A percentile compares a stretch with the other conserved stretches of the same genome.
Conservation (phyloP, 1,139 yeast species). For the Williopsis jadinii region DNA sequence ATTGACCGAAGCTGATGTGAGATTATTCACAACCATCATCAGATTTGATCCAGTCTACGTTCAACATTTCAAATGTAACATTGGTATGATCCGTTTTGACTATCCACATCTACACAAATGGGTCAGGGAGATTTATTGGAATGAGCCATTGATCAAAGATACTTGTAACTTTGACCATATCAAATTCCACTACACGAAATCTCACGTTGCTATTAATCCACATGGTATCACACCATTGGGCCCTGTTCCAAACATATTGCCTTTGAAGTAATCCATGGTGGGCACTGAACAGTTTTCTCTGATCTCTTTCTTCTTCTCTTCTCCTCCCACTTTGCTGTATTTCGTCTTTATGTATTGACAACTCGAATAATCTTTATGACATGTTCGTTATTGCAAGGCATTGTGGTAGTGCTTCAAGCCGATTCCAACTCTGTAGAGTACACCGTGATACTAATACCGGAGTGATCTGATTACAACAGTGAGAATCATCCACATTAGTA, state of each 20-base stretch:
- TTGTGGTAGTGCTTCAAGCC: too few relatives aligned
- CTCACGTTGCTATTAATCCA: slow-evolving; percentile 78
- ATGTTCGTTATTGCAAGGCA: too few relatives aligned
- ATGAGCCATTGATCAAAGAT: slow-evolving; percentile 61
- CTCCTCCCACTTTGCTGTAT: too few relatives aligned
- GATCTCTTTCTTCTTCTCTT: too few relatives aligned
- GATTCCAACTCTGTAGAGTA: too few relatives aligned
- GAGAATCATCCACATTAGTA: too few relatives aligned
- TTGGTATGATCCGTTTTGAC: slow-evolving; percentile 72
- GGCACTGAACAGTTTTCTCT: too few relatives aligned
- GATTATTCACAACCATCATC: slow-evolving; percentile 75
- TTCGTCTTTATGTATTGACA: too few relatives aligned
- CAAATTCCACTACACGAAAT: slow-evolving; percentile 80
- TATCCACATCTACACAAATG: slow-evolving; percentile 76
- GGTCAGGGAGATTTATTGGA: slow-evolving; percentile 84
- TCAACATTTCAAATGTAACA: slow-evolving; percentile 91
- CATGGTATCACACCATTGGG: slow-evolving; percentile 82
- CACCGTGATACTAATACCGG: too few relatives aligned
- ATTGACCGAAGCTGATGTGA: slow-evolving; percentile 84
- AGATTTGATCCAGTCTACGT: slow-evolving; percentile 90
- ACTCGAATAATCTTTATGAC: too few relatives aligned
- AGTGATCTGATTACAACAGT: too few relatives aligned
- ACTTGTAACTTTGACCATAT: slow-evolving; percentile 88
- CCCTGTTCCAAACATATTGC: slow-evolving; percentile 70
- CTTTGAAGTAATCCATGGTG: slow-evolving; percentile 19